Evolutionary conservation across 257 asterid genomes (phyloP), one percentile per base, ranked within the genome.

Genomic region (Prunella vulgaris): DNA sequence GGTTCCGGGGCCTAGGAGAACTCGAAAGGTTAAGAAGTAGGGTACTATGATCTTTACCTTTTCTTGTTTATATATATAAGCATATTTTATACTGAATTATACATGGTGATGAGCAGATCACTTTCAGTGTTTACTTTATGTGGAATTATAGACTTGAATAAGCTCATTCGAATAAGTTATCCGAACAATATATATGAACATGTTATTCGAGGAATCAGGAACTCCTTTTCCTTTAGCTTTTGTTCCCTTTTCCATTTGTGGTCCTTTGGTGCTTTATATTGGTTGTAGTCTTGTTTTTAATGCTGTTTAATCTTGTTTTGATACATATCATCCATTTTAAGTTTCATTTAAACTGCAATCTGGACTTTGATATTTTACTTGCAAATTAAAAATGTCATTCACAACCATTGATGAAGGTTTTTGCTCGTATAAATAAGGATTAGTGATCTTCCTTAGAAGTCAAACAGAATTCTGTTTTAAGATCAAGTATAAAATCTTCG

Each of bases 21-120:
- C 77, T 40, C 78, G 94, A 62, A 93, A 86, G 95, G 85, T 84
- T 77, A 93, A 88, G 81, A 90, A 88, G 69, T 88, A 84, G 85
- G 56, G 68, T 61, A 24, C 37, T 75, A 52, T 48, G 51, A 54
- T 32, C 38, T 10, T 57, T 77, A 66, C 38, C 48, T 18, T 70
- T 68, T 33, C 10, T 15, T 65, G 20, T 62, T 71, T 68, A 15
- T 17, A 15, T 57, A 30, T 53, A 32, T 32, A 6, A 13, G 54
- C 68, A 73, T 71, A 78, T 77, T 48, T 56, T 44, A 77, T 65
- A 73, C 61, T 79, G 66, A 76, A 60, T 58, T 77, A 68, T 4
- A 33, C 5, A 56, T 66, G 68, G 72, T 73, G 75, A 78, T 68
- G 78, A 71, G 74, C 74, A 60, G 62, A 72, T 38, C n/a, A 58